Conservation (phyloP, 2,329 filamentous ascomycete species). For the Monosporascus cannonballus region DNA sequence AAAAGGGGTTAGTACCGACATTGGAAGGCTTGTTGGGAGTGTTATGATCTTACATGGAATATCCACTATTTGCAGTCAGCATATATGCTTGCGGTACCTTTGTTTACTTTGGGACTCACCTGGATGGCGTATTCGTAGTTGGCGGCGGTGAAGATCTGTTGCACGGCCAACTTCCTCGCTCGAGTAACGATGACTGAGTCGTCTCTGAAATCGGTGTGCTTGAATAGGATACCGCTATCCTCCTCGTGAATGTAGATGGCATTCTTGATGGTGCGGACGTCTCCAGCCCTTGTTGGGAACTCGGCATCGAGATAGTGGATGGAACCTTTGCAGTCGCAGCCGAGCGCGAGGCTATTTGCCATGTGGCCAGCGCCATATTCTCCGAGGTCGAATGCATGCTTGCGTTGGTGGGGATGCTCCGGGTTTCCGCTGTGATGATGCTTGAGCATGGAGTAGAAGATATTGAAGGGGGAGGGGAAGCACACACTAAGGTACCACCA, state of each 20-base stretch:
- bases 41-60: constrained; percentile 51
- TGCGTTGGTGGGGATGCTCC: constrained; percentile 72
- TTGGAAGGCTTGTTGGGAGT: neutral
- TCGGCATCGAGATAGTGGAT: constrained; percentile 90
- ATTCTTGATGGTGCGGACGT: constrained; percentile 80
- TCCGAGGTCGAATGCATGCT: constrained; percentile 75
- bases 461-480: neutral
- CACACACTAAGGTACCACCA: constrained; percentile 76
- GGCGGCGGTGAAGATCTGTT: constrained; percentile 89
- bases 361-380: constrained; percentile 80
- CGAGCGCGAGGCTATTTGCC: constrained; percentile 70
- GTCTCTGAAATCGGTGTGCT: constrained; percentile 90
- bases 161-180: constrained; percentile 77
- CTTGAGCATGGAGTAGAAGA: constrained; percentile 2
- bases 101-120: constrained; percentile 12
- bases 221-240: constrained; percentile 86
- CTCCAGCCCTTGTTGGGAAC: constrained; percentile 72
- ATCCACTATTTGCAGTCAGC: constrained; percentile 67
- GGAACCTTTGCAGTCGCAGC: constrained; percentile 81
- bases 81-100: neutral
- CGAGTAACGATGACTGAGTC: constrained; percentile 82
- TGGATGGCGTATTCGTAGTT: constrained; percentile 81
- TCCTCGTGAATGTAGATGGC: constrained; percentile 95
- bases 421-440: constrained; percentile 53
- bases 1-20: constrained; percentile 11